These are phyloP conservation scores for Botrytis paeoniae DNA, from an alignment of 2,329 filamentous ascomycete species.

Conservation along the genomic window DNA sequence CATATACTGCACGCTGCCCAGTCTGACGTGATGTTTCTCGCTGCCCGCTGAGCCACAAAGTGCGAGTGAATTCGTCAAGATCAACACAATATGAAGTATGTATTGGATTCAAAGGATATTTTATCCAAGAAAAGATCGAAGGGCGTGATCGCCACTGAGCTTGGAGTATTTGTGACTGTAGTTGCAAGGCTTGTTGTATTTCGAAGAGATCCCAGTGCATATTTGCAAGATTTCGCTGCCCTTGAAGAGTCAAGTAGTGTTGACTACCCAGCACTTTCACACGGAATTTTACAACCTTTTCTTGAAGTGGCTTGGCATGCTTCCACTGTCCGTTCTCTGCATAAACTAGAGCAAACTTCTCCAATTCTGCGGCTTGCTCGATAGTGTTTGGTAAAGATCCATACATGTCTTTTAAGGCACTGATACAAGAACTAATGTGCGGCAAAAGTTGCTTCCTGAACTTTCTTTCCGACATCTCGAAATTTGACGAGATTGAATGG, in stretches of 20 bases:
- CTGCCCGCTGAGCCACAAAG: not conserved
- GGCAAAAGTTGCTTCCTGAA: slow-evolving; percentile 30
- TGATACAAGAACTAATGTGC: slow-evolving; percentile 18
- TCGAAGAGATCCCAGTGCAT: slow-evolving; percentile 21
- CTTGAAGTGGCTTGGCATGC: slow-evolving; percentile 28
- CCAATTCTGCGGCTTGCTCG: slow-evolving; percentile 26
- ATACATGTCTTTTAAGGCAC: slow-evolving; percentile 3
- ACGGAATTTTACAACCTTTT: slow-evolving; percentile 19
- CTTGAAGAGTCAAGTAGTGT: no score
- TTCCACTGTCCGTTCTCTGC: slow-evolving; percentile 35
- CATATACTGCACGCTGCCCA: not conserved
- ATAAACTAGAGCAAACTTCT: slow-evolving; percentile 33
- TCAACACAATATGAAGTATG: not conserved
- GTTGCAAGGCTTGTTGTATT: not conserved
- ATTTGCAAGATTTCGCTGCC: slow-evolving; percentile 12
- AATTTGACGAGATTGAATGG: slow-evolving; percentile 18
- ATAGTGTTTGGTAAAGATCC: slow-evolving; percentile 20
- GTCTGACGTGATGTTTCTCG: not conserved
- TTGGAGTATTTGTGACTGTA: slow-evolving; percentile 14
- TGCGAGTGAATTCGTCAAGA: not conserved
- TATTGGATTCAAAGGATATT: not conserved
- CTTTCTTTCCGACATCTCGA: slow-evolving; percentile 21
- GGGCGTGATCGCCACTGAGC: slow-evolving; percentile 2
- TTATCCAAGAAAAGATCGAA: not conserved
- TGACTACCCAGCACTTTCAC: slow-evolving; percentile 14